Conservation (phyloP, 2,329 filamentous ascomycete genomes). For the Emericellopsis cladophorae region DNA sequence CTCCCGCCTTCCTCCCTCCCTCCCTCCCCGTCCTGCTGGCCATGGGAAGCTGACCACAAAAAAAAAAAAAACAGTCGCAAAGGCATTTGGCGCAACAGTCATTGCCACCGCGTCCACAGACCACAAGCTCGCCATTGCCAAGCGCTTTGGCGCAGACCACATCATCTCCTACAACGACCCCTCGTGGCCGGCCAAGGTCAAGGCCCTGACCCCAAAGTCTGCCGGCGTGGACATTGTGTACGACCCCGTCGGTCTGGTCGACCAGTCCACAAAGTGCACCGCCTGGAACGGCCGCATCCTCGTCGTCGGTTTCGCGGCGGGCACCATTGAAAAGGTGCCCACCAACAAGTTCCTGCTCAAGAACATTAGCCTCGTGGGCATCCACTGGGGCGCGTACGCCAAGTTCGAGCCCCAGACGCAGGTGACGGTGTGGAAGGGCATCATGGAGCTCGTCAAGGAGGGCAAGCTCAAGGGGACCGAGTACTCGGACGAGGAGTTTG, state of each 20-base stretch:
- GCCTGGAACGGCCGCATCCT: constrained; percentile 86
- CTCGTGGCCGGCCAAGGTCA: constrained; percentile 56
- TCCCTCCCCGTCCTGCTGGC: no score
- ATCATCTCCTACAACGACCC: constrained; percentile 61
- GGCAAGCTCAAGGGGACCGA: constrained; percentile 74
- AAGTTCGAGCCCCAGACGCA: constrained; percentile 60
- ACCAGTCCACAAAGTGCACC: constrained; percentile 78
- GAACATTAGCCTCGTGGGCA: constrained; percentile 79
- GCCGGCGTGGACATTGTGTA: constrained; percentile 83
- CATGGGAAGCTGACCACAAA: background rate
- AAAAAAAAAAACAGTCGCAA: constrained; percentile 45
- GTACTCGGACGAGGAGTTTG: constrained; percentile 71
- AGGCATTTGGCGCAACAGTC: constrained; percentile 84
- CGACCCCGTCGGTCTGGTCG: constrained; percentile 85
- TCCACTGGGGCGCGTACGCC: constrained; percentile 85
- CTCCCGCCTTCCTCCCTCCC: no score
- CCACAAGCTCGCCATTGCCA: constrained; percentile 70
- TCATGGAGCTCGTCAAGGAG: constrained; percentile 63
- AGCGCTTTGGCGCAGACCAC: constrained; percentile 73
- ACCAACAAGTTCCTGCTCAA: constrained; percentile 88
- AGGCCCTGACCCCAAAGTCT: constrained; percentile 61
- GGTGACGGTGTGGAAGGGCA: constrained; percentile 64
- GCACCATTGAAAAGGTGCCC: constrained; percentile 76
- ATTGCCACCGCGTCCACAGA: constrained; percentile 77
- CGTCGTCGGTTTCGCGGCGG: constrained; percentile 71